These are phyloP conservation scores for Metarhizium brunneum DNA, from an alignment of 2,329 filamentous ascomycete genomes.

Conservation along the genomic window DNA sequence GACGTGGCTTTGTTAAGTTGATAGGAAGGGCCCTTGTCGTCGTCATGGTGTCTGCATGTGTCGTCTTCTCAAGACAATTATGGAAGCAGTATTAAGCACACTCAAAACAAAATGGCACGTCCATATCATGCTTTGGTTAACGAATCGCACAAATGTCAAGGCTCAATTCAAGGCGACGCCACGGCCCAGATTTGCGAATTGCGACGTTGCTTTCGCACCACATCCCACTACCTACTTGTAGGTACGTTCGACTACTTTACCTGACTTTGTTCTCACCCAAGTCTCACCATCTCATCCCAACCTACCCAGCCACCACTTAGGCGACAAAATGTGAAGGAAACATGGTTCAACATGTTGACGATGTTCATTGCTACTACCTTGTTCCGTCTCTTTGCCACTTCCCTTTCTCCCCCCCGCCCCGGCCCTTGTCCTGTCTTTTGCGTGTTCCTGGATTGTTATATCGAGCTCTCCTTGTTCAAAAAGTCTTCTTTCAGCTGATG, in stretches of 20 bases:
- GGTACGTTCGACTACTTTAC: neutral
- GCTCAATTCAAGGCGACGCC: too few relatives aligned
- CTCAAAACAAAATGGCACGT: too few relatives aligned
- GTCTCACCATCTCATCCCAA: neutral
- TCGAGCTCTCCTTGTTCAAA: neutral
- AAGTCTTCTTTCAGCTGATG: neutral
- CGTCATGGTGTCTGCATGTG: too few relatives aligned
- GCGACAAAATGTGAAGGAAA: neutral
- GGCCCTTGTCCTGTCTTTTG: neutral
- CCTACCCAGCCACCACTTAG: neutral
- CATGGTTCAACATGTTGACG: neutral
- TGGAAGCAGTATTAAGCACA: too few relatives aligned
- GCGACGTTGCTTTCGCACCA: too few relatives aligned
- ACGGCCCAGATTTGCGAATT: too few relatives aligned
- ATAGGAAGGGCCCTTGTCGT: too few relatives aligned
- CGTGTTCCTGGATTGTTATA: neutral
- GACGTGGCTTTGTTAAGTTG: too few relatives aligned
- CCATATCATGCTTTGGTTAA: too few relatives aligned
- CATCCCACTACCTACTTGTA: too few relatives aligned
- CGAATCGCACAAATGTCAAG: too few relatives aligned
- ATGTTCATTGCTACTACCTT: neutral
- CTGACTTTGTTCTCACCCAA: conserved; percentile 7
- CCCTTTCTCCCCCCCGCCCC: neutral
- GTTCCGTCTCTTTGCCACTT: neutral
- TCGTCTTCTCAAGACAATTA: too few relatives aligned